Conservation (phyloP, 2,329 filamentous ascomycete species). For the Samsoniella hepiali region DNA sequence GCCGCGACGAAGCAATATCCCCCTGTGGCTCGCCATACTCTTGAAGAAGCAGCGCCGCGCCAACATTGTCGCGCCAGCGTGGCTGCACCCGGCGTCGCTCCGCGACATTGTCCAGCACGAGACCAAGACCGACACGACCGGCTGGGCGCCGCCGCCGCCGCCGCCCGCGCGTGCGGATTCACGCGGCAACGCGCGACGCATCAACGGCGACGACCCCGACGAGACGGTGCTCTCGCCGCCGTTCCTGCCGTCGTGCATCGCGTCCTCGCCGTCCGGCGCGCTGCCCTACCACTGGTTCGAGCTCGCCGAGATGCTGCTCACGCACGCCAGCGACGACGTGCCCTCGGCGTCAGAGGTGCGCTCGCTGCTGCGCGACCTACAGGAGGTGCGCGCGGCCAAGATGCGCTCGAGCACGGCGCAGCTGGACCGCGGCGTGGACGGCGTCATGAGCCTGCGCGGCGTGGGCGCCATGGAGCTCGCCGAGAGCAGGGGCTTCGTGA, state of each 20-base stretch:
- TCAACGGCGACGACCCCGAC: slow-evolving; percentile 24
- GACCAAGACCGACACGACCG: slow-evolving; percentile 64
- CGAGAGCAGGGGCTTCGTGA: slow-evolving; percentile 79
- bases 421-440: slow-evolving; percentile 66
- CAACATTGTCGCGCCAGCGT: slow-evolving; percentile 87
- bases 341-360: slow-evolving; percentile 69
- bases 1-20: slow-evolving; percentile 73
- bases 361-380: slow-evolving; percentile 71
- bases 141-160: slow-evolving; percentile 75
- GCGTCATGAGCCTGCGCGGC: slow-evolving; percentile 66
- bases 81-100: slow-evolving; percentile 77
- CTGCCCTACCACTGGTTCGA: slow-evolving; percentile 97
- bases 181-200: slow-evolving; percentile 40
- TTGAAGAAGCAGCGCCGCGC: slow-evolving; percentile 92
- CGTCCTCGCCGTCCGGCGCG: slow-evolving; percentile 62
- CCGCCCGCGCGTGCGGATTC: slow-evolving; percentile 54
- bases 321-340: slow-evolving; percentile 81
- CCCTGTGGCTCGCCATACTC: slow-evolving; percentile 91
- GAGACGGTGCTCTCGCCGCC: slow-evolving; percentile 59
- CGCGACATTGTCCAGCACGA: slow-evolving; percentile 77
- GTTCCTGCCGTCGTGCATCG: slow-evolving; percentile 73
- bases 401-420: slow-evolving; percentile 71
- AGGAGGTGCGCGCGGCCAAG: slow-evolving; percentile 88
- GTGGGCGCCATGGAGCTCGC: slow-evolving; percentile 92
- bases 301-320: slow-evolving; percentile 79